Percentiles rank a stretch among this genome's conserved stretches.
Evolutionary conservation across 768 basidiomycete species (phyloP).

Genomic region (Phanerodontia chrysosporium): DNA sequence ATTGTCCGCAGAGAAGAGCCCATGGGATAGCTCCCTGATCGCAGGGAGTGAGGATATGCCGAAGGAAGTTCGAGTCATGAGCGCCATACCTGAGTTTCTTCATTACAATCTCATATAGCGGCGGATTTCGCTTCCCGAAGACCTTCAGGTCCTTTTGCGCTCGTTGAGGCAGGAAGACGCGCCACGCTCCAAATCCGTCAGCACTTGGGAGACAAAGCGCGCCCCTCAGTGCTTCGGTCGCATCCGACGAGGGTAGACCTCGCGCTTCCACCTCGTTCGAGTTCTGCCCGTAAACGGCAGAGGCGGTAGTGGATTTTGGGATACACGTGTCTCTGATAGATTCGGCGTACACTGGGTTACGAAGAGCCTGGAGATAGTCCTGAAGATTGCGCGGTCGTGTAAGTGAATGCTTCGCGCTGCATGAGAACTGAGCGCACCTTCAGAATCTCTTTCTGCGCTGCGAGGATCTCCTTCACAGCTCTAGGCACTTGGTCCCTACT

Average conservation of each 20-base stretch:
- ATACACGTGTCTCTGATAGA: background rate
- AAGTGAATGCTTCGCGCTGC: background rate
- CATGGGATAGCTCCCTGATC: slow-evolving; percentile 62
- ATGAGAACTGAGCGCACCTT: background rate
- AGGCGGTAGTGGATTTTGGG: background rate
- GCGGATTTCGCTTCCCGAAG: slow-evolving; percentile 37
- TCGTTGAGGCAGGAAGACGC: slow-evolving; percentile 47
- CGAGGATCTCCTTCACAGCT: slow-evolving; percentile 17
- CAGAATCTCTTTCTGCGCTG: slow-evolving; percentile 19
- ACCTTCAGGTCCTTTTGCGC: slow-evolving; percentile 50
- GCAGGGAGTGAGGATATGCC: background rate
- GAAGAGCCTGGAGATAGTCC: slow-evolving; percentile 8
- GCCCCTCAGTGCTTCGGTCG: background rate
- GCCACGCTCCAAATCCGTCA: slow-evolving; percentile 62
- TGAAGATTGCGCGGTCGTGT: background rate
- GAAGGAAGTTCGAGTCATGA: background rate
- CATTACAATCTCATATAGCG: slow-evolving; percentile 47
- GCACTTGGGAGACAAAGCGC: slow-evolving; percentile 42
- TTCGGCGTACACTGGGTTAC: background rate
- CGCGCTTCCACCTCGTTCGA: background rate
- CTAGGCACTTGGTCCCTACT: slow-evolving; percentile 17
- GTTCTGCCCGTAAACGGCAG: too few species aligned
- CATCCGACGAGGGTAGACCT: background rate
- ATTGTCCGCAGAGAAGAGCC: slow-evolving; percentile 65
- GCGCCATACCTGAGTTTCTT: slow-evolving; percentile 57